A percentile compares a stretch with the other conserved stretches of the same genome.
These are phyloP conservation scores for Ceratobasidium sp. DNA, from an alignment of 1,284 basidiomycete genomes.

Conservation along the genomic window DNA sequence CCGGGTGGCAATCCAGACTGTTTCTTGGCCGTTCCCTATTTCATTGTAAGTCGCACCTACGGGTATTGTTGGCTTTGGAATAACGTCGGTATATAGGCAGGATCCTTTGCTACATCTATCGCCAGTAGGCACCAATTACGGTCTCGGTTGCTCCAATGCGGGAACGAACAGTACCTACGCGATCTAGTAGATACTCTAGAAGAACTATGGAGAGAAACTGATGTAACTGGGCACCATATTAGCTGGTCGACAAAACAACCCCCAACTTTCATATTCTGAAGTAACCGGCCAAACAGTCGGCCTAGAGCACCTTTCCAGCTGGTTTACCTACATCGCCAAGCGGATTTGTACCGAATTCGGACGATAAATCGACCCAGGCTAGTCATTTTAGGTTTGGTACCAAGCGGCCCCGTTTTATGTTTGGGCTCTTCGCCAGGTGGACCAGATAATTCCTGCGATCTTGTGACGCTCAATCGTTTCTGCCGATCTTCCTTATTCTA, in stretches of 20 bases:
- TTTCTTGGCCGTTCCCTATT: constrained; percentile 33
- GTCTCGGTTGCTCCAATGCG: constrained; percentile 1
- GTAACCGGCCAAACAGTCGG: background rate
- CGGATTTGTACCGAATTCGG: too few species aligned
- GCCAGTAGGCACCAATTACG: constrained; percentile 7
- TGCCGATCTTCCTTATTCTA: background rate
- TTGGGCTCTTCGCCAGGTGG: background rate
- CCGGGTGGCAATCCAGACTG: constrained; percentile 35
- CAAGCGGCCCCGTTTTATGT: background rate
- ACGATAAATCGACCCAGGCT: too few species aligned
- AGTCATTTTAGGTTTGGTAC: too few species aligned
- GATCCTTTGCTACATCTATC: constrained; percentile 13
- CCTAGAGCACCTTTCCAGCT: background rate
- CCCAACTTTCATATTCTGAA: constrained; percentile 29
- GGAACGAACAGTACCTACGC: background rate
- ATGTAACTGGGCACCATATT: background rate
- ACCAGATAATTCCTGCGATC: background rate
- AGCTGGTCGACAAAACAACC: constrained; percentile 23
- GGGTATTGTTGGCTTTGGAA: too few species aligned
- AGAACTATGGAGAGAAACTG: constrained; percentile 13
- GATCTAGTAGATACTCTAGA: constrained; percentile 6
- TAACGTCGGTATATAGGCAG: background rate
- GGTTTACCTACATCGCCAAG: background rate
- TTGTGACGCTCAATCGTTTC: background rate
- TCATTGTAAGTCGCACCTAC: constrained; percentile 10